Evolutionary conservation across 768 basidiomycete species (phyloP).

Genomic region (Solioccasus polychromus): DNA sequence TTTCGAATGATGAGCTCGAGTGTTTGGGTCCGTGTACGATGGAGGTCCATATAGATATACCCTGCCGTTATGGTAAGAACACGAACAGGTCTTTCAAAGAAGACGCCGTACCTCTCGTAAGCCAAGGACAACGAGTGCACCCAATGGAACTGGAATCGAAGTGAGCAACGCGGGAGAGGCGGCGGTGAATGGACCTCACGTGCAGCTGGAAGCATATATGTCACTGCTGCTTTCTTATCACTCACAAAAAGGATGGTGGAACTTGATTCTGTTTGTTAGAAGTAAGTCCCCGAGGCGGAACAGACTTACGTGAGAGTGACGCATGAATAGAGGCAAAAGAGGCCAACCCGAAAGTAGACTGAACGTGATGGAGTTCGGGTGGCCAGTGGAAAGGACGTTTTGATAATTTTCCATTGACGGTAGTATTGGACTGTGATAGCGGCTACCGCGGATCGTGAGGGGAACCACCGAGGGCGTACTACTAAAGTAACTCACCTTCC

Average conservation of each 20-base stretch:
- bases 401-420: slow-evolving; percentile 37
- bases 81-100: neutral
- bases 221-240: slow-evolving; percentile 26
- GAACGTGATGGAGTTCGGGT: slow-evolving; percentile 34
- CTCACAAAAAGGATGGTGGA: slow-evolving; percentile 39
- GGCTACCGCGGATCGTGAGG: slow-evolving; percentile 28
- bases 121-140: slow-evolving; percentile 47
- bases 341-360: slow-evolving; percentile 37
- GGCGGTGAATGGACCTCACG: slow-evolving; percentile 32
- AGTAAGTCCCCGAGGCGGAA: neutral
- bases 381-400: slow-evolving; percentile 41
- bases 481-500: slow-evolving; percentile 37
- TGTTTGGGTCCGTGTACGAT: slow-evolving; percentile 8
- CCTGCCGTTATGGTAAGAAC: slow-evolving; percentile 27
- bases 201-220: slow-evolving; percentile 50
- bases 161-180: neutral
- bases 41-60: slow-evolving; percentile 35
- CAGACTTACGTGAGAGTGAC: slow-evolving; percentile 41
- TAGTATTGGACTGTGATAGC: slow-evolving; percentile 44
- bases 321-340: slow-evolving; percentile 46
- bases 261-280: slow-evolving; percentile 21
- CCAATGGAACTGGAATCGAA: slow-evolving; percentile 44
- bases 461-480: neutral
- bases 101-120: slow-evolving; percentile 40
- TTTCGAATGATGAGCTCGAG: slow-evolving; percentile 5